Percentiles rank a stretch among this genome's conserved stretches.
phyloP scores from a whole-genome alignment of 2,329 filamentous ascomycete genomes.

The Penicillium sp. region DNA sequence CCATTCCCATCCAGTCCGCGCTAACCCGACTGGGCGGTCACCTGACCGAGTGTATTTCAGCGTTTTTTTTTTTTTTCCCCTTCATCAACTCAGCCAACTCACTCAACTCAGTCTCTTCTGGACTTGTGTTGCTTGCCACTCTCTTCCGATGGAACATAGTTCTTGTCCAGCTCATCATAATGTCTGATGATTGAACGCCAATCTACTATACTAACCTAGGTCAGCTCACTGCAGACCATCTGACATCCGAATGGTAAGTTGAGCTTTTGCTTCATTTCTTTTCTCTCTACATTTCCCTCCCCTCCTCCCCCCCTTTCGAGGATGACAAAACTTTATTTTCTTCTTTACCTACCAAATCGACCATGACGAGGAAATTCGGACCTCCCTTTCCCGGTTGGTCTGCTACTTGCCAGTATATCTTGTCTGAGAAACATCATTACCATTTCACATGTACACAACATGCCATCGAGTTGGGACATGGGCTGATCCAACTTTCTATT shows the following conservation, averaged over 20 bases:
- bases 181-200: conserved; percentile 13
- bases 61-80: conserved; percentile 23
- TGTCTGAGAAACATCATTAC: conserved; percentile 59
- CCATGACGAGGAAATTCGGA: conserved; percentile 68
- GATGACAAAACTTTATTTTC: conserved; percentile 64
- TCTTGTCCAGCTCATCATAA: conserved; percentile 3
- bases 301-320: conserved; percentile 37
- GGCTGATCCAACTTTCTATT: conserved; percentile 11
- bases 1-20: conserved; percentile 16
- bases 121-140: conserved; percentile 25
- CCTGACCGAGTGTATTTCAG: conserved; percentile 22
- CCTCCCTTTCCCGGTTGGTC: conserved; percentile 65
- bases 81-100: conserved; percentile 6
- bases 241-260: conserved; percentile 30
- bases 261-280: conserved; percentile 3
- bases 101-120: too few relatives aligned
- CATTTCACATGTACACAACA: conserved; percentile 1
- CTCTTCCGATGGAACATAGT: too few relatives aligned
- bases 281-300: conserved; percentile 10
- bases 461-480: conserved; percentile 11
- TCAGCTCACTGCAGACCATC: conserved; percentile 13
- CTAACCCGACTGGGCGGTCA: conserved; percentile 23
- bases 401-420: conserved; percentile 74
- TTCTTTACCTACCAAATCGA: conserved; percentile 70
- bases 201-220: conserved; percentile 20